Evolutionary conservation across 352 stramenopile species (phyloP).

Genomic region (Pythium myriotylum): DNA sequence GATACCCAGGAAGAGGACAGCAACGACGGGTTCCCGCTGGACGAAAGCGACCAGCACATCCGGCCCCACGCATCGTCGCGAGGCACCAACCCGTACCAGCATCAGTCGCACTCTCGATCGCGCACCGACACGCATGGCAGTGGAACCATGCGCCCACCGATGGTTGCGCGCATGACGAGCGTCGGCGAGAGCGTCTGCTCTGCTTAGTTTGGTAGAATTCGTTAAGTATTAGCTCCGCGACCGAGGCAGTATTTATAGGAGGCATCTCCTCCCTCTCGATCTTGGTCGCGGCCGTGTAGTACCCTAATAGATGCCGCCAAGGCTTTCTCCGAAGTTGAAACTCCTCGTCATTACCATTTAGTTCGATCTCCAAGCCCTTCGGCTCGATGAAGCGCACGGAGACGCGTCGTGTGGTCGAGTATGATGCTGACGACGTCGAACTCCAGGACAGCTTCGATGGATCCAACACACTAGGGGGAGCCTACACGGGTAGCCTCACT

Average conservation of each 20-base stretch:
- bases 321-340: background rate
- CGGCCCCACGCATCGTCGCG: background rate
- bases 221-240: slow-evolving; percentile 13
- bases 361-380: no score
- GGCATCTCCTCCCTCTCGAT: no score
- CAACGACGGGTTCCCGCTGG: slow-evolving; percentile 30
- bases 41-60: slow-evolving; percentile 16
- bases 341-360: no score
- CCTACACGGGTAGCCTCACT: no score
- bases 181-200: slow-evolving; percentile 23
- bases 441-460: slow-evolving; percentile 13
- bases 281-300: no score
- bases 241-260: no score
- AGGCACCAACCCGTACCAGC: background rate
- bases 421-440: slow-evolving; percentile 9
- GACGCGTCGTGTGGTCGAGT: slow-evolving; percentile 22
- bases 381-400: slow-evolving; percentile 17
- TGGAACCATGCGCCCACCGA: slow-evolving; percentile 17
- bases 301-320: background rate
- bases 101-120: slow-evolving; percentile 7
- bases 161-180: slow-evolving; percentile 18
- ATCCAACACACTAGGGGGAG: background rate
- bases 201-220: slow-evolving; percentile 4
- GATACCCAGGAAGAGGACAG: slow-evolving; percentile 40
- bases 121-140: slow-evolving; percentile 17